A percentile compares a stretch with the other conserved stretches of the same genome.
phyloP scores from a whole-genome alignment of 2,329 filamentous ascomycete genomes.

The Fusarium irregulare region DNA sequence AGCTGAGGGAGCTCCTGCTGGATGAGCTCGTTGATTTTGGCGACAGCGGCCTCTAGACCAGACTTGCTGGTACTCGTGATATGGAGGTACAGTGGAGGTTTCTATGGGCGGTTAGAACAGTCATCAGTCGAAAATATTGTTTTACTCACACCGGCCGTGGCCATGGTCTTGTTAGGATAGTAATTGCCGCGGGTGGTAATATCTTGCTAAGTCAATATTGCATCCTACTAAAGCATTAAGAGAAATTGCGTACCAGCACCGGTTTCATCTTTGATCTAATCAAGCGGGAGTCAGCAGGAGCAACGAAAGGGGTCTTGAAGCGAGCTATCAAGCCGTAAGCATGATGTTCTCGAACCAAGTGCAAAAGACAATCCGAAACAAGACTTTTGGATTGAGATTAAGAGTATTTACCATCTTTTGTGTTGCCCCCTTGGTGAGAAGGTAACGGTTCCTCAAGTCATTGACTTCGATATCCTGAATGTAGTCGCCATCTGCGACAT shows the following conservation, averaged over 20 bases:
- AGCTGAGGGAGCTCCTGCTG: conserved; percentile 94
- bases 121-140: neutral
- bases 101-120: conserved; percentile 62
- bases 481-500: conserved; percentile 95
- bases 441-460: conserved; percentile 94
- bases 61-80: conserved; percentile 92
- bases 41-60: conserved; percentile 88
- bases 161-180: conserved; percentile 97
- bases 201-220: conserved; percentile 78
- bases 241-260: conserved; percentile 89
- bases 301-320: conserved; percentile 74
- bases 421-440: conserved; percentile 94
- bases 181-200: conserved; percentile 98
- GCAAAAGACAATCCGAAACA: conserved; percentile 49
- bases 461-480: conserved; percentile 99
- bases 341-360: conserved; percentile 70
- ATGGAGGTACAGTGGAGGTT: conserved; percentile 93
- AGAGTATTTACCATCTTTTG: conserved; percentile 99
- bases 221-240: conserved; percentile 57
- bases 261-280: conserved; percentile 99
- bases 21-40: conserved; percentile 93
- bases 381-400: conserved; percentile 48
- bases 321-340: conserved; percentile 78
- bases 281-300: conserved; percentile 95
- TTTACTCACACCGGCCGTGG: conserved; percentile 83